Base-by-base conservation (phyloP, 1,284 basidiomycete species). In the Thecaphora thlaspeos region DNA sequence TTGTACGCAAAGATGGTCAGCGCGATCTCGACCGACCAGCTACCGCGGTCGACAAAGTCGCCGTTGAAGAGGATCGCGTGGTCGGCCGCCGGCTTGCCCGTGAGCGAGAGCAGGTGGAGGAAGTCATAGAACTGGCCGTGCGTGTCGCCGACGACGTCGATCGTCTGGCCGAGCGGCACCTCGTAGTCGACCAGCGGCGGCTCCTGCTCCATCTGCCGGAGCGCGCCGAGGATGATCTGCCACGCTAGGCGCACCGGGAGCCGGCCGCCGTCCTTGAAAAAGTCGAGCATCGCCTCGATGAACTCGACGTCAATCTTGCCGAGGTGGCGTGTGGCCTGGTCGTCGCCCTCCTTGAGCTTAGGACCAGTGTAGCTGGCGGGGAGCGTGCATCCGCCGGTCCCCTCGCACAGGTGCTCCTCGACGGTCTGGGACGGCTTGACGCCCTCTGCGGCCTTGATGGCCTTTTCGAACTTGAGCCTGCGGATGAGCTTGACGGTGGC, bases 21-120 rank as follows among this genome's bases (percentile, higher is more conserved):
- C 49, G 93, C 92, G 52, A 97, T 93, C 80, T 99, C 95, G 55
- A 96, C 88, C 11, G 90, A 91, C 93, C 93, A 96, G 30, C 89
- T 92, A 15, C 94, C 95, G 57, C 95, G 87, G 79, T 99, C 95
- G 38, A 98, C 95, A 62, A 68, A 68, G 57, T 67, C 62, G 44
- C 75, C 75, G 51, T 77, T 77, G 68, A 76, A 77, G 22, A 77
- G 66, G 22, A 77, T 46, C 5, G 72, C 73, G 44, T 78, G 75
- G 12, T 40, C 61, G 10, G 65, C 54, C 28, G 61, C 67, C 2
- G 77, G 77, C 32, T 48, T 47, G 21, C 90, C 91, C 0, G 94
- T 96, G 67, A 95, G 82, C 7, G 86, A 86, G 68, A 90, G 85
- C 15, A 98, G 82, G 81, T 97, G 88, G 50, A 92, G 80, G 71